A percentile compares a stretch with the other conserved stretches of the same genome.
Conservation (phyloP, 2,329 filamentous ascomycete species). For the Tolypocladium sp. region DNA sequence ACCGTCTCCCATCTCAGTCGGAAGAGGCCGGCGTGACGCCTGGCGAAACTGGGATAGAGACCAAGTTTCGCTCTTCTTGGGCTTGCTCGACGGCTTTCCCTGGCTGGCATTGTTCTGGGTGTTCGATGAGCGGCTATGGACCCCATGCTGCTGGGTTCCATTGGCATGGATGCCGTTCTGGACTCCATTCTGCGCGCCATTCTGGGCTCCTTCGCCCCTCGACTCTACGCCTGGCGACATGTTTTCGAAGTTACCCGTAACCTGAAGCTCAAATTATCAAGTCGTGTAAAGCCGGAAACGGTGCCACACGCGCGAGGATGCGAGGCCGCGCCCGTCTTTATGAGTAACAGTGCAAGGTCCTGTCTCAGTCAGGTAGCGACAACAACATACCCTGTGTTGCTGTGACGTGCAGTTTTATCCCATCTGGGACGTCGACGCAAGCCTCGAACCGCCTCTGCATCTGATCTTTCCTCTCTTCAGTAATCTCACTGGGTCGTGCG, state of each 20-base stretch:
- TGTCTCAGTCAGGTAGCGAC: neutral
- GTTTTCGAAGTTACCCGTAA: neutral
- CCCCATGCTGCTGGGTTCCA: slow-evolving; percentile 7
- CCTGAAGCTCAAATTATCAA: neutral
- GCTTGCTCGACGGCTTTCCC: neutral
- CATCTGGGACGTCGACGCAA: neutral
- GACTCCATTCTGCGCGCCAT: neutral
- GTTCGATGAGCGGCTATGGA: neutral
- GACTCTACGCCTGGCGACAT: neutral
- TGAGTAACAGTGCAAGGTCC: neutral
- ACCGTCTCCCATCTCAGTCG: slow-evolving; percentile 54
- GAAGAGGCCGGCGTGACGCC: slow-evolving; percentile 52
- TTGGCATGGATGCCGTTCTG: slow-evolving; percentile 15
- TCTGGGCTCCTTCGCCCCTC: neutral
- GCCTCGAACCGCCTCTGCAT: neutral
- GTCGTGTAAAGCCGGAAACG: neutral
- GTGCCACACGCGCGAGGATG: neutral
- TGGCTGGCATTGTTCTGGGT: neutral
- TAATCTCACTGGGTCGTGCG: neutral
- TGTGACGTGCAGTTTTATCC: neutral
- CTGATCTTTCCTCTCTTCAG: neutral
- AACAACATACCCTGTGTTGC: neutral
- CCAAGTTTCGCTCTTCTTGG: slow-evolving; percentile 5
- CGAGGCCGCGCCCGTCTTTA: neutral
- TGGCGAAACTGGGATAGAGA: slow-evolving; percentile 22